phyloP scores from a whole-genome alignment of 2,329 filamentous ascomycete genomes.

The Diplodia intermedia region DNA sequence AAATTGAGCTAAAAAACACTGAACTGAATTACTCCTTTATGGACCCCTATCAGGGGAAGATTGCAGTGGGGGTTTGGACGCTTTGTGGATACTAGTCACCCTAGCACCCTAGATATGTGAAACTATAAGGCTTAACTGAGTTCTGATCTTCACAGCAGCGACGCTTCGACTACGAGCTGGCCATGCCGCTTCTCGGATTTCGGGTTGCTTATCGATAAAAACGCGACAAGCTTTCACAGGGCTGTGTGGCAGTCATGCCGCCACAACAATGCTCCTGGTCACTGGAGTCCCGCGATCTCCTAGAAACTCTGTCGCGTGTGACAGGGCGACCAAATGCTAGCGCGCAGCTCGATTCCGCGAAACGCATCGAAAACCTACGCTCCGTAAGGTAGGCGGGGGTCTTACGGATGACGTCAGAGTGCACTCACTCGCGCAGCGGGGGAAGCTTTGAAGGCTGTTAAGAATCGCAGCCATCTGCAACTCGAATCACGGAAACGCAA shows the following conservation, averaged over 20 bases:
- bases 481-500: background rate
- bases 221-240: constrained; percentile 5
- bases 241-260: background rate
- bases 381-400: background rate
- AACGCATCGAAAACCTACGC: background rate
- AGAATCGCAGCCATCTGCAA: too few relatives aligned
- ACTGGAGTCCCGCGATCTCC: background rate
- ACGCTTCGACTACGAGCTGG: constrained; percentile 12
- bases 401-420: constrained; percentile 20
- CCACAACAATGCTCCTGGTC: background rate
- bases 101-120: background rate
- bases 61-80: constrained; percentile 11
- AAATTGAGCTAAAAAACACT: background rate
- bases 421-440: background rate
- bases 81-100: background rate
- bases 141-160: constrained; percentile 10
- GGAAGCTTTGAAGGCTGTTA: background rate
- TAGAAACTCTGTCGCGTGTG: background rate
- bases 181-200: background rate
- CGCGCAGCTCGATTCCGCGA: background rate
- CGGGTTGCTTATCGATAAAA: constrained; percentile 15
- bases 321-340: background rate
- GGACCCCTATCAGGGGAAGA: constrained; percentile 11
- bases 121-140: constrained; percentile 9
- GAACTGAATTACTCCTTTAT: background rate